Percentiles rank a stretch among this genome's conserved stretches.
Evolutionary conservation across 495 filamentous ascomycete species (phyloP).

Genomic region (Podospora tetraspora): DNA sequence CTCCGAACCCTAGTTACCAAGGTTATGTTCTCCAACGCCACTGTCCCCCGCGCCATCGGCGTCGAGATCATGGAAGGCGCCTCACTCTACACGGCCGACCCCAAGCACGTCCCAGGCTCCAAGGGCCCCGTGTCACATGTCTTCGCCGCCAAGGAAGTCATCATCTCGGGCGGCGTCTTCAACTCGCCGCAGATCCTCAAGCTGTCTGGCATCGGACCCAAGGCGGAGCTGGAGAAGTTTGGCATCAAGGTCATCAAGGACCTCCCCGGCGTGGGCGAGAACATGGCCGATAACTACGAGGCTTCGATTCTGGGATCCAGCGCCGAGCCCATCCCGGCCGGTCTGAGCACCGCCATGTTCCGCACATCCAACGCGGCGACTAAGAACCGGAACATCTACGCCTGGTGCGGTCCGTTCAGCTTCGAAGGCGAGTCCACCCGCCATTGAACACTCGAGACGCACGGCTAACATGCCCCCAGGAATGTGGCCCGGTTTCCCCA

Average conservation of each 20-base stretch:
- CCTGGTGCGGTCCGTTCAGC: conserved; percentile 22
- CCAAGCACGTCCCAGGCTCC: conserved; percentile 23
- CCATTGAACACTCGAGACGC: not conserved
- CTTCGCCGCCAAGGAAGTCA: conserved; percentile 40
- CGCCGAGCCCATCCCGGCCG: conserved; percentile 18
- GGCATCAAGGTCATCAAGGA: conserved; percentile 45
- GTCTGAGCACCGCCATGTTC: conserved; percentile 24
- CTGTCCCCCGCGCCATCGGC: conserved; percentile 31
- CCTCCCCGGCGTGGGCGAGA: conserved; percentile 51
- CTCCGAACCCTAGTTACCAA: conserved; percentile 36
- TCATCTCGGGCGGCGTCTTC: conserved; percentile 51
- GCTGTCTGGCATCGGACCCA: conserved; percentile 51
- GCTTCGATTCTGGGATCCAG: conserved; percentile 25
- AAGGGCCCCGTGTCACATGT: conserved; percentile 20
- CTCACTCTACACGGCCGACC: conserved; percentile 39
- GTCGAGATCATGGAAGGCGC: conserved; percentile 35
- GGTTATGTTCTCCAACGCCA: conserved; percentile 30
- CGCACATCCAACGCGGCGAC: conserved; percentile 25
- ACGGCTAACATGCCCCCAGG: not conserved
- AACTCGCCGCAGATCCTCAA: conserved; percentile 54
- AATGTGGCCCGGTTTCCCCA: conserved; percentile 36
- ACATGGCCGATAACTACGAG: conserved; percentile 52
- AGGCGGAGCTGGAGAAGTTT: conserved; percentile 42
- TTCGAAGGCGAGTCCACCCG: conserved; percentile 22
- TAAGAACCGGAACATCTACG: conserved; percentile 23